phyloP scores from a whole-genome alignment of 2,329 filamentous ascomycete genomes.

The Periconia sp. region DNA sequence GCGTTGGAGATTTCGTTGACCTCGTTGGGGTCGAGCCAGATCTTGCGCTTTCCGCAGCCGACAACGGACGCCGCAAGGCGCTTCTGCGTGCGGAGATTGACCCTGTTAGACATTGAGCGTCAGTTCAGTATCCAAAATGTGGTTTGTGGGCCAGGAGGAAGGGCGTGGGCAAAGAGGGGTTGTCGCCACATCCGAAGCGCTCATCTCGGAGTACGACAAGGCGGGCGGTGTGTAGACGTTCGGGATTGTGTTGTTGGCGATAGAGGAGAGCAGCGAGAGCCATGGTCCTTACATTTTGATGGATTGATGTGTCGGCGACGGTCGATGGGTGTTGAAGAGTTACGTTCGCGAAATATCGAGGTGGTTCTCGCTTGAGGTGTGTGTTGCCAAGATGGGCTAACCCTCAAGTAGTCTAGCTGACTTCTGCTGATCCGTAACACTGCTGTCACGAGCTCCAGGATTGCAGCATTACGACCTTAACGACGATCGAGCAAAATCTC shows the following conservation, averaged over 20 bases:
- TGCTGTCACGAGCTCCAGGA: not conserved
- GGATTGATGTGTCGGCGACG: constrained; percentile 38
- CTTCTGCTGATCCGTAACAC: not conserved
- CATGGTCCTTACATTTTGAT: constrained; percentile 46
- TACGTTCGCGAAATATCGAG: constrained; percentile 1
- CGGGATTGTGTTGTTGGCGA: constrained; percentile 21
- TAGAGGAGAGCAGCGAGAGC: constrained; percentile 15
- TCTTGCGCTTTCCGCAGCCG: constrained; percentile 99
- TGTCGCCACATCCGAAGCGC: constrained; percentile 32
- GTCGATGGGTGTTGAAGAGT: constrained; percentile 32
- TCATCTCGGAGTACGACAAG: constrained; percentile 23
- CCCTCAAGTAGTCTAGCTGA: not conserved
- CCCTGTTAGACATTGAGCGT: constrained; percentile 62
- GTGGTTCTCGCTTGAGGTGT: constrained; percentile 2
- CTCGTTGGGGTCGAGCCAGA: constrained; percentile 99
- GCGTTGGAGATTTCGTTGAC: constrained; percentile 99
- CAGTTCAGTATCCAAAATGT: constrained; percentile 26
- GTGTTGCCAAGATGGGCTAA: not conserved
- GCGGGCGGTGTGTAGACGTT: constrained; percentile 17
- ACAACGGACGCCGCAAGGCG: constrained; percentile 98
- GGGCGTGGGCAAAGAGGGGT: constrained; percentile 36
- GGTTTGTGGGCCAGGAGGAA: constrained; percentile 18
- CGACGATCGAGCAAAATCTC: no score
- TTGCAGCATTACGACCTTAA: no score
- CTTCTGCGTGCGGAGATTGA: constrained; percentile 99